Base-by-base conservation (phyloP, 495 filamentous ascomycete genomes). In the Penicillium nucicola region DNA sequence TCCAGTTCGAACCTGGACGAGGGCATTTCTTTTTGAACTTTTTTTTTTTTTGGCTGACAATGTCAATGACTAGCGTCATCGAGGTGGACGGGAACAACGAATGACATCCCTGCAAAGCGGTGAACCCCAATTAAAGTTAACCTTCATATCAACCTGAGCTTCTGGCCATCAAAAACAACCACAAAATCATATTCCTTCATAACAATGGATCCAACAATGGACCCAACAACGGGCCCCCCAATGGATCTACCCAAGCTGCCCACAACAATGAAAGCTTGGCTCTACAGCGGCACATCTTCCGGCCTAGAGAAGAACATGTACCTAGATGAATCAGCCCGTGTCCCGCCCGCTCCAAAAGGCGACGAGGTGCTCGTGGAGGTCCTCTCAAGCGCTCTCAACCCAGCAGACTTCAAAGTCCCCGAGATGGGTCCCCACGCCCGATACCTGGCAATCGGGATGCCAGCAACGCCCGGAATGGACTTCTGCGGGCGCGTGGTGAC, bases 341-440 rank as follows among this genome's bases (percentile, higher is more conserved):
- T 77, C 1, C 63, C 72, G 0, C 57, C 57, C 1, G 38, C 56
- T 5, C 56, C 63, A 5, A 60, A 57, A 35, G 50, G 65, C 11
- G 61, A 73, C 47, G 64, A 79, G 52, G 40, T 81, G 14, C 76
- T 88, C 13, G 64, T 87, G 36, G 64, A 77, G 38, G 77, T 87
- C 5, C 52, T 78, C 35, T 61, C 71, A 39, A 66, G 67, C 9
- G 61, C 75, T n/a, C 63, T 87, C 50, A 88, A 88, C 67, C 84
- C 85, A 0, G 77, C 79, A 33, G 85, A 88, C 72, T 81, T 83
- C 78, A 87, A 87, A 60, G 46, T 77, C 8, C 72, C 80, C 18
- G 81, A 86, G 52, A 50, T 84, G 39, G 68, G 70, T 1, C 19
- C 74, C 8, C 6, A 81, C 6, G 57, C 55, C 6, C 67, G 71